Evolutionary conservation across 106 monocot species (phyloP).

Genomic region (Phalaenopsis equestris): DNA sequence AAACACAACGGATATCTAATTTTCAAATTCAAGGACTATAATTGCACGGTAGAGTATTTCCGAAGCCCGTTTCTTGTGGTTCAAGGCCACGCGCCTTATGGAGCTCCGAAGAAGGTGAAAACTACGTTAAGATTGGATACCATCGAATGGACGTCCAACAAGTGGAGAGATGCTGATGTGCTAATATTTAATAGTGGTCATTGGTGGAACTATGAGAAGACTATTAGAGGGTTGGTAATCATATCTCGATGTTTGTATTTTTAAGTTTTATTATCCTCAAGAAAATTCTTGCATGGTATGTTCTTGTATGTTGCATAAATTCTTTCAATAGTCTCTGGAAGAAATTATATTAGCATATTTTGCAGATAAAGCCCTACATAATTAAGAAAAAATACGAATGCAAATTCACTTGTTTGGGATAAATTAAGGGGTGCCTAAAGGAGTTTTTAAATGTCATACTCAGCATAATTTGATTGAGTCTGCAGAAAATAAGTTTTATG

Average conservation of each 20-base stretch:
- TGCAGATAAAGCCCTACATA: too few relatives aligned
- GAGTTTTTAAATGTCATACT: too few relatives aligned
- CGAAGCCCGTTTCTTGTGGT: conserved; percentile 24
- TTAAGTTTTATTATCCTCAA: background rate
- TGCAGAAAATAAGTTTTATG: too few relatives aligned
- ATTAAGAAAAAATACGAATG: too few relatives aligned
- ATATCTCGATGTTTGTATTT: background rate
- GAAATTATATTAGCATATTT: too few relatives aligned
- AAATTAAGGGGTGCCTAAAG: too few relatives aligned
- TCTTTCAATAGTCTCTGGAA: too few relatives aligned
- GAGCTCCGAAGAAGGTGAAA: conserved; percentile 12
- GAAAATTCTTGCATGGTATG: too few relatives aligned
- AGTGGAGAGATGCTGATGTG: conserved; percentile 35
- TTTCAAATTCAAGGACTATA: conserved; percentile 25
- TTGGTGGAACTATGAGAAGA: conserved; percentile 40
- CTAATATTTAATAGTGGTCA: conserved; percentile 31
- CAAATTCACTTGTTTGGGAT: too few relatives aligned
- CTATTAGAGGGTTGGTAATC: conserved; percentile 21
- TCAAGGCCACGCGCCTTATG: conserved; percentile 17
- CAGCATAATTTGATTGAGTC: too few relatives aligned
- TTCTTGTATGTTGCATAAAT: too few relatives aligned
- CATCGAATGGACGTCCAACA: conserved; percentile 18
- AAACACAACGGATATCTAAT: conserved; percentile 26
- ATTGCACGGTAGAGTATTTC: conserved; percentile 36
- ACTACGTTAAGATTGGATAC: conserved; percentile 17